These are phyloP conservation scores for Komagataea norvegica DNA, from an alignment of 1,139 yeast species.

Conservation along the genomic window DNA sequence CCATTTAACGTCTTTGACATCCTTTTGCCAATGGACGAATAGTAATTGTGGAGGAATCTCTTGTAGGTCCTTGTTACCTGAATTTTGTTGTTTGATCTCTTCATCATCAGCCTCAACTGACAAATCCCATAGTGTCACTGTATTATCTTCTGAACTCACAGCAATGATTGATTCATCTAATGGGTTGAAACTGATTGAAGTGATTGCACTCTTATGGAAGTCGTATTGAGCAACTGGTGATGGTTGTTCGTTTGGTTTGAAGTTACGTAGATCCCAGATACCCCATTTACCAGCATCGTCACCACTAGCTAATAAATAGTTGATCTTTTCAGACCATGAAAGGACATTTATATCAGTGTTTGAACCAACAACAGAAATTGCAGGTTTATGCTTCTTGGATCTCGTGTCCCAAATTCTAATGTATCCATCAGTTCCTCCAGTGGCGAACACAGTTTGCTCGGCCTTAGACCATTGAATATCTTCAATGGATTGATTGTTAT, in stretches of 20 bases:
- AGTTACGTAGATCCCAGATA: constrained; percentile 94
- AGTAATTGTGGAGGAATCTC: constrained; percentile 94
- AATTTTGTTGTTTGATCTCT: constrained; percentile 71
- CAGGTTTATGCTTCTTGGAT: constrained; percentile 87
- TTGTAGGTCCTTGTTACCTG: constrained; percentile 69
- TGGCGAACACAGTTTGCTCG: constrained; percentile 88
- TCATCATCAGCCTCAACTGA: constrained; percentile 97
- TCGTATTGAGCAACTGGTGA: constrained; percentile 88
- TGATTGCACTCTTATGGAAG: constrained; percentile 91
- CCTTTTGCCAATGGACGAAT: constrained; percentile 97
- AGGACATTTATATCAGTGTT: constrained; percentile 86
- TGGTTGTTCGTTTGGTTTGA: constrained; percentile 54
- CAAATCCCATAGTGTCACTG: constrained; percentile 95
- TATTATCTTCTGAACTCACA: constrained; percentile 93
- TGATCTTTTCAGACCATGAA: constrained; percentile 89
- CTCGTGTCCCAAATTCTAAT: constrained; percentile 96
- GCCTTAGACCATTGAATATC: constrained; percentile 96
- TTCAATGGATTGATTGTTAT: constrained; percentile 68
- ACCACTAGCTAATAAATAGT: constrained; percentile 87
- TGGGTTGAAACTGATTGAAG: constrained; percentile 93
- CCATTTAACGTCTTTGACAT: constrained; percentile 98
- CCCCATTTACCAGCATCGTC: constrained; percentile 98
- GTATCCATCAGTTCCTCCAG: constrained; percentile 89
- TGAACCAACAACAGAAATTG: constrained; percentile 81
- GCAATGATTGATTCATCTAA: constrained; percentile 93